These are phyloP conservation scores for Coemansia pectinata DNA, from an alignment of 192 early-diverging fungal species.

Conservation along the genomic window DNA sequence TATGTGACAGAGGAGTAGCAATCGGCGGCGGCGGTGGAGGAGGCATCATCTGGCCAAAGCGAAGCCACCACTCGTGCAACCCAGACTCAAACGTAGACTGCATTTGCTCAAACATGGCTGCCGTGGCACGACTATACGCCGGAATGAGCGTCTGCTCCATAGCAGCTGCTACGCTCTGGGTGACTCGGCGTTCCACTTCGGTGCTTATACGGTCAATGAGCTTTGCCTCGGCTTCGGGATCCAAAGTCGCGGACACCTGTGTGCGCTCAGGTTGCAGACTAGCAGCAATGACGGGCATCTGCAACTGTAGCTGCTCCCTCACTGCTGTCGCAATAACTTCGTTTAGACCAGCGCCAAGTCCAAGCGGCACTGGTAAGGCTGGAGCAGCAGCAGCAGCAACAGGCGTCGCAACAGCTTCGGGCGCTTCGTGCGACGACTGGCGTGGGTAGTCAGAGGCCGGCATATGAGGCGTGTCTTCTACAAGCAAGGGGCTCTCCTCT, in stretches of 20 bases:
- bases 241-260: slow-evolving; percentile 2
- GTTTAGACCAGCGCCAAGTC: background rate
- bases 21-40: slow-evolving; percentile 40
- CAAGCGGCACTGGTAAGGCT: background rate
- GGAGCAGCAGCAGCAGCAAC: background rate
- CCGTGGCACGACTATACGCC: slow-evolving; percentile 50
- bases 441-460: background rate
- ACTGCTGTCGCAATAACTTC: background rate
- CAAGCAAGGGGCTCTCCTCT: slow-evolving; percentile 3
- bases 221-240: slow-evolving; percentile 27
- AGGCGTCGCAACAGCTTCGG: background rate
- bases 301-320: slow-evolving; percentile 21
- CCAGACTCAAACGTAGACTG: slow-evolving; percentile 49
- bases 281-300: slow-evolving; percentile 23
- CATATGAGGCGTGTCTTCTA: background rate
- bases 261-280: slow-evolving; percentile 5
- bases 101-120: slow-evolving; percentile 57
- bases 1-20: slow-evolving; percentile 39
- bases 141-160: slow-evolving; percentile 54
- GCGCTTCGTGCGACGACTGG: background rate
- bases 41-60: slow-evolving; percentile 48
- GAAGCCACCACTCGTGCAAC: slow-evolving; percentile 52
- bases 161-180: slow-evolving; percentile 23
- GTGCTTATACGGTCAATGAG: slow-evolving; percentile 36
- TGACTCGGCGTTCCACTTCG: slow-evolving; percentile 27